Conservation (phyloP, 2,329 filamentous ascomycete species). For the Aspergillus carbonarius region DNA sequence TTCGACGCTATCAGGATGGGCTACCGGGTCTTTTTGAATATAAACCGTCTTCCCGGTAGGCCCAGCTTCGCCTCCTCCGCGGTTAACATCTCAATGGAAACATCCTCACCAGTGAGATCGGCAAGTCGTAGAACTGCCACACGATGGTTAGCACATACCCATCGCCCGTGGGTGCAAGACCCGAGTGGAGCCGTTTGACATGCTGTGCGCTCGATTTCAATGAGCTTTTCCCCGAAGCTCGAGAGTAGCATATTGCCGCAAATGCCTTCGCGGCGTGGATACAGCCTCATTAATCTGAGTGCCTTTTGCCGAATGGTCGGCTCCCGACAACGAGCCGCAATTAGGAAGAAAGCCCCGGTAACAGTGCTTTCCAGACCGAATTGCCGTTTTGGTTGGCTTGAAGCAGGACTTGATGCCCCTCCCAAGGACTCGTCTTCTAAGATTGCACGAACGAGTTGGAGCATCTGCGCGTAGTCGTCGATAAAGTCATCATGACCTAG, state of each 20-base stretch:
- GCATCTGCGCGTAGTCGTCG: background rate
- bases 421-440: background rate
- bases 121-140: background rate
- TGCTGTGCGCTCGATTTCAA: background rate
- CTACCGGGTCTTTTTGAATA: background rate
- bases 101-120: background rate
- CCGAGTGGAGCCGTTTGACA: background rate
- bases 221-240: background rate
- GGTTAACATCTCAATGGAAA: background rate
- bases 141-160: slow-evolving; percentile 1
- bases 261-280: background rate
- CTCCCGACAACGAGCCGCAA: background rate
- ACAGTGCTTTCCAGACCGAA: background rate
- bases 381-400: background rate
- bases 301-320: background rate
- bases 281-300: background rate
- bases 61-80: background rate
- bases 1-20: background rate
- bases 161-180: background rate
- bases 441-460: background rate
- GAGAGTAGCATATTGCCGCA: background rate
- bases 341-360: background rate
- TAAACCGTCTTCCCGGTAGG: background rate
- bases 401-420: background rate
- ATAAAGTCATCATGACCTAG: background rate